Evolutionary conservation across 139 green algal genomes (phyloP).

Genomic region (Ulvella scutata): DNA sequence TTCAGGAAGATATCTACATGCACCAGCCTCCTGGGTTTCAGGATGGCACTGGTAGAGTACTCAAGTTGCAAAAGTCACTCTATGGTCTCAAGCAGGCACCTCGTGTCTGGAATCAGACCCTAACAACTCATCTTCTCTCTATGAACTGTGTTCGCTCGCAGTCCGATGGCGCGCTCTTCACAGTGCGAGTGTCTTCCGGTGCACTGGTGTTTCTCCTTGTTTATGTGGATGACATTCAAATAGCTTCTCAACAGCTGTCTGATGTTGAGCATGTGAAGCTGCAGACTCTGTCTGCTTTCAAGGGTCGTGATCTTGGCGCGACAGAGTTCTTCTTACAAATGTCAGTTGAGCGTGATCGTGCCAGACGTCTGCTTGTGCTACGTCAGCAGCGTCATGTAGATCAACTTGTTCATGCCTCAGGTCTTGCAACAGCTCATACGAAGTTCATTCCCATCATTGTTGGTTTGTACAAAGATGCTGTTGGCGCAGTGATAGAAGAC

Average conservation of each 20-base stretch:
- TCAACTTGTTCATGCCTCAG: constrained; percentile 8
- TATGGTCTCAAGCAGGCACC: constrained; percentile 35
- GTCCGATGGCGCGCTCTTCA: constrained; percentile 17
- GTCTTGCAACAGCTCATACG: constrained; percentile 2
- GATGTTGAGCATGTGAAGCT: neutral
- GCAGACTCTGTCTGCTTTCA: neutral
- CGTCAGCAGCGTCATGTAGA: neutral
- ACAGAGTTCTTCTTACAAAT: constrained; percentile 12
- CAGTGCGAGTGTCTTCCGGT: neutral
- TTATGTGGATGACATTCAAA: constrained; percentile 19
- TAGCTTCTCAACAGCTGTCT: neutral
- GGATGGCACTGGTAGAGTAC: neutral
- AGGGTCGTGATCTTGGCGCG: constrained; percentile 6
- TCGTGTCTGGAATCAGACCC: constrained; percentile 19
- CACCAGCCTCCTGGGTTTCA: constrained; percentile 17
- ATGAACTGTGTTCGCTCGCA: constrained; percentile 12
- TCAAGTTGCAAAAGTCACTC: constrained; percentile 6
- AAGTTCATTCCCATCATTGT: neutral
- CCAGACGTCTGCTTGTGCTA: constrained; percentile 10
- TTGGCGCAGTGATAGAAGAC: neutral
- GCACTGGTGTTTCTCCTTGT: constrained; percentile 8
- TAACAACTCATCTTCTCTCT: constrained; percentile 6
- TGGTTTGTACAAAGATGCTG: neutral
- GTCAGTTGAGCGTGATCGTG: constrained; percentile 9
- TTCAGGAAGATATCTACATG: constrained; percentile 23